Evolutionary conservation across 2,329 filamentous ascomycete species (phyloP).

Genomic region (Fusarium sp.): DNA sequence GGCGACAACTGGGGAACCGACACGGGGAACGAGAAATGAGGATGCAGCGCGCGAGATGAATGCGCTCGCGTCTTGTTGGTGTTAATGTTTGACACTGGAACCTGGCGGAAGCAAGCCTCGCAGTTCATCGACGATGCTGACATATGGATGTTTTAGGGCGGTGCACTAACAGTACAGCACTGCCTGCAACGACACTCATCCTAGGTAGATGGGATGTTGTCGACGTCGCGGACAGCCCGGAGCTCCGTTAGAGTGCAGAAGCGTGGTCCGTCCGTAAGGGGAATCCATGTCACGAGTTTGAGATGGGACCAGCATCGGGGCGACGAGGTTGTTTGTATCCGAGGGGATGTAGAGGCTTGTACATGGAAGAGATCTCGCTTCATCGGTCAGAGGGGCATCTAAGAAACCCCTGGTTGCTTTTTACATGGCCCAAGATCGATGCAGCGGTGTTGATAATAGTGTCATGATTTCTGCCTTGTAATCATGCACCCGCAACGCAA

Average conservation of each 20-base stretch:
- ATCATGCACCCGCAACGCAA: neutral
- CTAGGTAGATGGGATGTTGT: slow-evolving; percentile 39
- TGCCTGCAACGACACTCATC: slow-evolving; percentile 11
- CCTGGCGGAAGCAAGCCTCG: slow-evolving; percentile 9
- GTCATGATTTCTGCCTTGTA: slow-evolving; percentile 36
- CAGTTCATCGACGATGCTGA: slow-evolving; percentile 33
- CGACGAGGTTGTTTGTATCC: slow-evolving; percentile 18
- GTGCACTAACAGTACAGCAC: slow-evolving; percentile 31
- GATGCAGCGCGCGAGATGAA: slow-evolving; percentile 9
- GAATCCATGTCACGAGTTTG: slow-evolving; percentile 35
- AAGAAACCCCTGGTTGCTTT: slow-evolving; percentile 9
- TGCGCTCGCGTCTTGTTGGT: slow-evolving; percentile 25
- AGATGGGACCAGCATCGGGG: slow-evolving; percentile 25
- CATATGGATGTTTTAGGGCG: slow-evolving; percentile 11
- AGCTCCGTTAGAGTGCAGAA: slow-evolving; percentile 41
- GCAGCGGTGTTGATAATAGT: slow-evolving; percentile 15
- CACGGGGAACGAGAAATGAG: slow-evolving; percentile 28
- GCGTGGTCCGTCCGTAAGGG: slow-evolving; percentile 26
- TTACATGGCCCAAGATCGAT: slow-evolving; percentile 20
- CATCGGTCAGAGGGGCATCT: slow-evolving; percentile 18
- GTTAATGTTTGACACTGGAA: slow-evolving; percentile 8
- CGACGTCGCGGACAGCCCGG: slow-evolving; percentile 33
- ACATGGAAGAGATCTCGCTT: slow-evolving; percentile 17
- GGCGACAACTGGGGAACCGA: slow-evolving; percentile 26
- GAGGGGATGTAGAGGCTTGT: neutral